Evolutionary conservation across 176 grass and related monocot genomes (phyloP).

Genomic region (Musa schizocarpa): DNA sequence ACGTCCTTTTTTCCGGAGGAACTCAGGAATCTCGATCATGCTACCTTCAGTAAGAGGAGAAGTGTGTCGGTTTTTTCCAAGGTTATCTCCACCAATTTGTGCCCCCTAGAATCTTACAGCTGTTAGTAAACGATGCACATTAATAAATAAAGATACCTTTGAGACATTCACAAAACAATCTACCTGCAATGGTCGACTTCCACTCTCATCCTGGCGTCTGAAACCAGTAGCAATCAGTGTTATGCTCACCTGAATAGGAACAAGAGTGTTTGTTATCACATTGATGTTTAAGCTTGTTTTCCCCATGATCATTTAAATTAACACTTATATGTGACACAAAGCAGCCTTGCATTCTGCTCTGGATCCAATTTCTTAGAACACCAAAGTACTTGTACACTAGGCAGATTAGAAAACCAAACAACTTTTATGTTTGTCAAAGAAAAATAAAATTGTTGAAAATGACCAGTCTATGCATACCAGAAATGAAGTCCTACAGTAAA

Average conservation of each 20-base stretch:
- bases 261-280: not conserved
- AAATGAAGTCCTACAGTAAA: not conserved
- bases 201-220: constrained; percentile 20
- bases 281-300: too few relatives aligned
- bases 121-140: not conserved
- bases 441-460: too few relatives aligned
- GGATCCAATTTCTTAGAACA: not conserved
- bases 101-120: not conserved
- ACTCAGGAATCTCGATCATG: constrained; percentile 19
- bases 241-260: constrained; percentile 14
- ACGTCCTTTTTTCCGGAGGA: constrained; percentile 16
- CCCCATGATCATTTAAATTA: not conserved
- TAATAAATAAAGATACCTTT: not conserved
- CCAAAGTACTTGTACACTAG: too few relatives aligned
- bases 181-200: constrained; percentile 3
- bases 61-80: constrained; percentile 8
- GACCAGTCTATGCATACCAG: not conserved
- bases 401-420: too few relatives aligned
- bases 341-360: not conserved
- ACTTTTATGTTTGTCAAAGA: too few relatives aligned
- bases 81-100: constrained; percentile 15
- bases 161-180: not conserved
- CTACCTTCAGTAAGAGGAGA: constrained; percentile 8
- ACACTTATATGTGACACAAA: not conserved
- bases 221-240: constrained; percentile 22